Base-by-base conservation (phyloP, 2,329 filamentous ascomycete genomes). In the Sclerotinia minor region DNA sequence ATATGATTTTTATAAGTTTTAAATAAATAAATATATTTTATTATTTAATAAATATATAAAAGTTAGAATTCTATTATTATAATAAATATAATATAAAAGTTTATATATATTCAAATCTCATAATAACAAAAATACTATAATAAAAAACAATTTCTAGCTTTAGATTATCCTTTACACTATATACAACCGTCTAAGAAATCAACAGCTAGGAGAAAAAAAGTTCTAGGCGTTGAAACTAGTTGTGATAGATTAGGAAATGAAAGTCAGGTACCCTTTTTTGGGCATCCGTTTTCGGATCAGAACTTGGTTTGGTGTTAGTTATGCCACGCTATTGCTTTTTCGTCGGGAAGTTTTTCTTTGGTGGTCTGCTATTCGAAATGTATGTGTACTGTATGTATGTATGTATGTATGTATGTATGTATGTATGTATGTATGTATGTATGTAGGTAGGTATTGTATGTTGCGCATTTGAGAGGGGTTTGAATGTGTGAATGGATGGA, bases 301-400 rank as follows among this genome's bases (percentile, higher is more conserved):
- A 32, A 41, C 35, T 58, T 58, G 54, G 35, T 58, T 58, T 58
- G 54, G 19, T 44, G 35, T 58, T 35, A 24, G 38, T 44, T 58
- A 41, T 58, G 54, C 54, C 54, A 58, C 54, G 54, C n/a, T 19
- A 58, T 58, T 21, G 6, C n/a, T 8, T 47, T 8, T 47, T 47
- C 6, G 45, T 7, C 7, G 19, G 17, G 45, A 32, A 8, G 26
- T 35, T 58, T 35, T 58, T 41, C 26, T 58, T 26, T 58, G 54
- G 35, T 5, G 38, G 38, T 38, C 9, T 57, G 54, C 54, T 41
- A 26, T 57, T 29, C 29, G 29, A 2, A 29, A 29, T 29, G 29
- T 29, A 29, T 5, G n/a, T 29, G 29, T 29, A 29, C 29, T 29
- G 35, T 44, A 41, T 57, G 32, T 35, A 35, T 8, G 6, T 7